Base-by-base conservation (phyloP, 2,329 filamentous ascomycete genomes). In the Bertia moriformis region DNA sequence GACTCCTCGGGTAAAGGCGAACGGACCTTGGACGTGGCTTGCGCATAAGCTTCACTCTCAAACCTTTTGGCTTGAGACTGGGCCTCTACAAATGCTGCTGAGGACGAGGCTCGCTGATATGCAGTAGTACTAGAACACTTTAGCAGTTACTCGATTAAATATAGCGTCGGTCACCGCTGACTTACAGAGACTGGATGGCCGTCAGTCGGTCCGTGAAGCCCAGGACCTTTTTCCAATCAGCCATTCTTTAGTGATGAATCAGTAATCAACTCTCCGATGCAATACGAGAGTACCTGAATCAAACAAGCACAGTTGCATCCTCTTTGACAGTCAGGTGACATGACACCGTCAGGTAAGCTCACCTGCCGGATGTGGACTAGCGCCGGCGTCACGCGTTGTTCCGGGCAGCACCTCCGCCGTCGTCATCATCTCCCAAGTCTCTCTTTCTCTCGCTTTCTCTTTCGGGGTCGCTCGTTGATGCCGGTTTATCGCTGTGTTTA, bases 361-460 rank as follows among this genome's bases (percentile, higher is more conserved):
- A n/a, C n/a, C n/a, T n/a, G n/a, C n/a, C n/a, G n/a, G n/a, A n/a
- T n/a, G n/a, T n/a, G n/a, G n/a, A n/a, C n/a, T n/a, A n/a, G n/a
- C n/a, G n/a, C n/a, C n/a, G n/a, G n/a, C n/a, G n/a, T n/a, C n/a
- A n/a, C n/a, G n/a, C n/a, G n/a, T 29, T 29, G n/a, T 29, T 29
- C 24, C 24, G 24, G 10, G 24, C n/a, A 10, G 24, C 24, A 29
- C 10, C 24, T 29, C 73, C 75, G 2, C 53, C 79, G 41, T 67
- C 70, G 48, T 68, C 75, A 14, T 80, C 73, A 48, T 58, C 24
- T 29, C n/a, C 24, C 24, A 10, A 10, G 10, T 29, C 24, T 29
- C 24, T 29, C n/a, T n/a, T 29, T n/a, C n/a, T 10, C 24, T 29
- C 24, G 10, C n/a, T 29, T 10, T n/a, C n/a, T 29, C 60, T 60